A percentile compares a stretch with the other conserved stretches of the same genome.
These are phyloP conservation scores for Lumnitzera racemosa DNA, from an alignment of 345 rosid species.

Conservation along the genomic window DNA sequence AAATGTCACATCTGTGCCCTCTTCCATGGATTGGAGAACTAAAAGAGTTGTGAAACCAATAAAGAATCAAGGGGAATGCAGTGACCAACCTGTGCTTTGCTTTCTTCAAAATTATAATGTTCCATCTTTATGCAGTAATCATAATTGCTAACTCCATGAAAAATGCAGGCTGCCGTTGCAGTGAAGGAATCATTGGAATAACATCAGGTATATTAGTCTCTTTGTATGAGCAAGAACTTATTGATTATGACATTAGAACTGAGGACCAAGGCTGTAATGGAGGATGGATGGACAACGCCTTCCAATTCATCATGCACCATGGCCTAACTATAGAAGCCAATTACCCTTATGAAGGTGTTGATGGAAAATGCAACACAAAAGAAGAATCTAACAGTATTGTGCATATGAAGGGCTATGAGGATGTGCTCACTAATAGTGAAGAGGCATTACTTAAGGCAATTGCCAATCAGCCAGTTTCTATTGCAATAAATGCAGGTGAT, in stretches of 20 bases:
- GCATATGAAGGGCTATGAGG: constrained; percentile 18
- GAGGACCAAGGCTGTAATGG: constrained; percentile 33
- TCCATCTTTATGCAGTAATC: too few species aligned
- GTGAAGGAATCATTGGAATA: constrained; percentile 45
- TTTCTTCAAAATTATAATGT: too few species aligned
- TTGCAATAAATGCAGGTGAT: constrained; percentile 23
- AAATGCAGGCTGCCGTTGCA: constrained; percentile 38
- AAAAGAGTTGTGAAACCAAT: constrained; percentile 31
- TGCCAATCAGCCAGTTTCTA: constrained; percentile 21
- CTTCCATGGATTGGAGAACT: constrained; percentile 34
- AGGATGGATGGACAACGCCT: constrained; percentile 36
- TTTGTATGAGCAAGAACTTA: constrained; percentile 50
- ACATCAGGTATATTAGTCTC: constrained; percentile 35
- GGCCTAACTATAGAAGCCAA: constrained; percentile 37
- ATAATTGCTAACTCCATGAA: not conserved
- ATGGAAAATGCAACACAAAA: constrained; percentile 25
- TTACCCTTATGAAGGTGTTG: constrained; percentile 32
- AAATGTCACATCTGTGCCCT: constrained; percentile 17
- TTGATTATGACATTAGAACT: constrained; percentile 31
- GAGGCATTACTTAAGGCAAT: constrained; percentile 22
- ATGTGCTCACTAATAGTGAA: constrained; percentile 24
- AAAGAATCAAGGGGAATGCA: constrained; percentile 41
- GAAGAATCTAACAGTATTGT: constrained; percentile 8
- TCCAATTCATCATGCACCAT: constrained; percentile 27
- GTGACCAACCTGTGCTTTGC: constrained; percentile 8